Percentiles rank a stretch among this genome's conserved stretches.
phyloP scores from a whole-genome alignment of 1,139 yeast species.

The Suhomyces terraborum region DNA sequence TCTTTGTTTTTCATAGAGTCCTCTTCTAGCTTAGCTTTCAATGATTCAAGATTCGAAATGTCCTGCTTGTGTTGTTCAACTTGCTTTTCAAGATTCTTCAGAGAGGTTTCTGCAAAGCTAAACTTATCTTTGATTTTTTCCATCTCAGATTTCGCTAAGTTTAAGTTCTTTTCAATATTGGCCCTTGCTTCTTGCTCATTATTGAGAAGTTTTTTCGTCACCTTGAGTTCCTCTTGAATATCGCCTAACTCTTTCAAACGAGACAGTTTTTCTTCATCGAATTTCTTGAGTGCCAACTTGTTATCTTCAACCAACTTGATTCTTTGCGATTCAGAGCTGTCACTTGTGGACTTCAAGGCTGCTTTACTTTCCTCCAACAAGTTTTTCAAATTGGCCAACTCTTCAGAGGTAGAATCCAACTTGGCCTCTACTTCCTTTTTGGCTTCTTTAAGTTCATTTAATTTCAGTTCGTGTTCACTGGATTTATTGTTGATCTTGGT shows the following conservation, averaged over 20 bases:
- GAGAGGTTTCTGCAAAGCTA: not conserved
- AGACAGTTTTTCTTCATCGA: not conserved
- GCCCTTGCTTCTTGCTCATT: not conserved
- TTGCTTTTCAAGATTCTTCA: not conserved
- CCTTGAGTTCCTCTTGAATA: not conserved
- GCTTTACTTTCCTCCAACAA: not conserved
- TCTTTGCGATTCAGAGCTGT: constrained; percentile 9
- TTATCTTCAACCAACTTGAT: not conserved
- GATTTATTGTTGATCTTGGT: constrained; percentile 17
- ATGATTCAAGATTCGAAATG: not conserved
- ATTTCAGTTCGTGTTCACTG: constrained; percentile 15
- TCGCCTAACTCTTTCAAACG: not conserved
- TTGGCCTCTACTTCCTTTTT: constrained; percentile 13
- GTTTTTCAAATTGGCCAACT: constrained; percentile 7
- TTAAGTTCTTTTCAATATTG: constrained; percentile 8
- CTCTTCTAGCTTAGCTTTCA: not conserved
- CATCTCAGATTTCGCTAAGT: not conserved
- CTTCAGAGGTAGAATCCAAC: constrained; percentile 8
- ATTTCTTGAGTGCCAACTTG: constrained; percentile 1
- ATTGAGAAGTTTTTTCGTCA: not conserved
- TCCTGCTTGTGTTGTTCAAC: not conserved
- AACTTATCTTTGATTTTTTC: not conserved
- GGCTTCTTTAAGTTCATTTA: constrained; percentile 11
- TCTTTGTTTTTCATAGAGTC: not conserved
- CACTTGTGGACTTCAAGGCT: not conserved